Evolutionary conservation across 371 early-diverging fungal species (phyloP).

Genomic region (Rhizopus stolonifer): DNA sequence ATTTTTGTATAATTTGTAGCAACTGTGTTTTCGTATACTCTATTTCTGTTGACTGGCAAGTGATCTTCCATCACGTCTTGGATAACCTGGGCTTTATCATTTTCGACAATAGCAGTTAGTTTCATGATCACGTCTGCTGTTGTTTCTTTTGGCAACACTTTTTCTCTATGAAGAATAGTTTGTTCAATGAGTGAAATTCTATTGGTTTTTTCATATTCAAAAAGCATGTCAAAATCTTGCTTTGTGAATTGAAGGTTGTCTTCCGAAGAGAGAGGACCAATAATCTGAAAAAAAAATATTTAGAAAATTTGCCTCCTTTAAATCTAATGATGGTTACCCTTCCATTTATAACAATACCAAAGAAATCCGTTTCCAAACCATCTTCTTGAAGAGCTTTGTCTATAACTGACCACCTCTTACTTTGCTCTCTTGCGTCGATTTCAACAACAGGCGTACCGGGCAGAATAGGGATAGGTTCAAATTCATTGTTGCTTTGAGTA

Average conservation of each 20-base stretch:
- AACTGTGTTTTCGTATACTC: constrained; percentile 21
- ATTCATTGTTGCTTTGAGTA: background rate
- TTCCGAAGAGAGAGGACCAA: constrained; percentile 50
- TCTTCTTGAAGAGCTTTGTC: constrained; percentile 11
- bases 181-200: constrained; percentile 38
- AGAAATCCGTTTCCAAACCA: constrained; percentile 25
- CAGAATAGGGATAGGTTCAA: constrained; percentile 16
- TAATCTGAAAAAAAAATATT: constrained; percentile 25
- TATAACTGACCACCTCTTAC: constrained; percentile 20
- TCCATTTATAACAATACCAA: constrained; percentile 38
- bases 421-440: constrained; percentile 12
- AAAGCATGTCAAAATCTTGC: constrained; percentile 53
- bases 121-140: constrained; percentile 24
- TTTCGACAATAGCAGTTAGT: constrained; percentile 27
- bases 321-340: constrained; percentile 25
- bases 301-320: background rate
- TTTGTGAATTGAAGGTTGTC: constrained; percentile 32
- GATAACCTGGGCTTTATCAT: constrained; percentile 22
- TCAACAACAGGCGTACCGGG: constrained; percentile 43
- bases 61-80: constrained; percentile 15
- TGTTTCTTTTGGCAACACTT: background rate
- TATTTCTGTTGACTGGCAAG: constrained; percentile 22
- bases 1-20: constrained; percentile 26
- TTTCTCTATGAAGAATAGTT: constrained; percentile 20
- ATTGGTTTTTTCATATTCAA: constrained; percentile 40